A percentile compares a stretch with the other conserved stretches of the same genome.
Conservation (phyloP, 352 stramenopile genomes). For the Globisporangium rhizosaccharum region DNA sequence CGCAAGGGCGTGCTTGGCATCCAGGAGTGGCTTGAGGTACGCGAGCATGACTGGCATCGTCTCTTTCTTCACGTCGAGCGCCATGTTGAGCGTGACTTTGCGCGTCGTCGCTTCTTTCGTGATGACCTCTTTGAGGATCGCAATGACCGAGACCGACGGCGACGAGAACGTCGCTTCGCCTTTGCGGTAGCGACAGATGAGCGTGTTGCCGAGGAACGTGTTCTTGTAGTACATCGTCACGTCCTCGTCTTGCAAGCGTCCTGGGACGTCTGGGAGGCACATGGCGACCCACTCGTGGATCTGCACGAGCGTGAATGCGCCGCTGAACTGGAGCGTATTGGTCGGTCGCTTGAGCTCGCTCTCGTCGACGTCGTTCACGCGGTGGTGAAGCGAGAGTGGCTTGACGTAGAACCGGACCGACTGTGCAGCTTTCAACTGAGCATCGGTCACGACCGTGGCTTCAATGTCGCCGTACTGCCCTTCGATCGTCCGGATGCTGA, state of each 20-base stretch:
- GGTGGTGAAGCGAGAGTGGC: conserved; percentile 77
- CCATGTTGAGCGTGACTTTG: conserved; percentile 76
- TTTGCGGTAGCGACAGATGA: conserved; percentile 75
- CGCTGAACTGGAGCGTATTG: conserved; percentile 65
- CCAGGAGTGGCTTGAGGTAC: conserved; percentile 57
- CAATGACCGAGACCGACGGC: conserved; percentile 74
- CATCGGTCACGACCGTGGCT: conserved; percentile 63
- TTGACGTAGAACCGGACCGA: conserved; percentile 75
- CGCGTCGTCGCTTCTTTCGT: conserved; percentile 77
- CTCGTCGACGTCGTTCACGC: conserved; percentile 60
- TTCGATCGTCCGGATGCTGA: conserved; percentile 80
- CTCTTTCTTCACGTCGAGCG: conserved; percentile 77
- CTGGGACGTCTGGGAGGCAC: conserved; percentile 74
- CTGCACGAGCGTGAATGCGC: conserved; percentile 74
- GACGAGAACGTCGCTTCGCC: conserved; percentile 70
- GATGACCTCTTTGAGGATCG: conserved; percentile 83
- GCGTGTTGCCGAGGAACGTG: conserved; percentile 61
- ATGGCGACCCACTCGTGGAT: conserved; percentile 84
- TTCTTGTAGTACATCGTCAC: conserved; percentile 76
- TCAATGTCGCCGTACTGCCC: conserved; percentile 79
- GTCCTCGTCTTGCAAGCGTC: conserved; percentile 60
- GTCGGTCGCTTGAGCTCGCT: conserved; percentile 43
- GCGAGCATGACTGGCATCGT: conserved; percentile 64
- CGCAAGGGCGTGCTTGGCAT: conserved; percentile 63
- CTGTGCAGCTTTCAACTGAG: conserved; percentile 57